A percentile compares a stretch with the other conserved stretches of the same genome.
These are phyloP conservation scores for Handroanthus guayacan DNA, from an alignment of 257 asterid species.

Conservation along the genomic window DNA sequence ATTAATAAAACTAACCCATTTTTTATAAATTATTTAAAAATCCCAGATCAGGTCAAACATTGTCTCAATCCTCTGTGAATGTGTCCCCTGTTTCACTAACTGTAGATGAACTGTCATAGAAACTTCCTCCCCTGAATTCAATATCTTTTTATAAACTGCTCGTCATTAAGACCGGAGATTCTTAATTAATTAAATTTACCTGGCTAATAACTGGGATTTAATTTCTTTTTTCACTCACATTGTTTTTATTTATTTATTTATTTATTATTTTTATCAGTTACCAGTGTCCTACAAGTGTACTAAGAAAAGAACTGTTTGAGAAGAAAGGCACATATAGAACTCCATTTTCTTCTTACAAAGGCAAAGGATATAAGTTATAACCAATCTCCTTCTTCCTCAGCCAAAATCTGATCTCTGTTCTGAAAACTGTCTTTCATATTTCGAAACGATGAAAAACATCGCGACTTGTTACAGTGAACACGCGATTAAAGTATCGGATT, in stretches of 20 bases:
- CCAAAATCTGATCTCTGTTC: neutral
- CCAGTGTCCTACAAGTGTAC: conserved; percentile 33
- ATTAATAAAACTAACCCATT: neutral
- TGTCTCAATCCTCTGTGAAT: neutral
- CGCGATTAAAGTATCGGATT: conserved; percentile 74
- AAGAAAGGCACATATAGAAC: conserved; percentile 56
- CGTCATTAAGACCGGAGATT: conserved; percentile 25
- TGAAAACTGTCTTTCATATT: neutral
- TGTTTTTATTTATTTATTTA: neutral
- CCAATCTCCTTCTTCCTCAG: neutral
- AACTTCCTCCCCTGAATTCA: conserved; percentile 21
- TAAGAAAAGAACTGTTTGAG: conserved; percentile 40
- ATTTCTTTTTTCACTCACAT: conserved; percentile 27
- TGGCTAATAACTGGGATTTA: conserved; percentile 44
- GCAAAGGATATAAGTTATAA: conserved; percentile 47
- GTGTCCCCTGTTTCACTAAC: neutral
- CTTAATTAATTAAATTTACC: conserved; percentile 47
- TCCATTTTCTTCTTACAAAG: conserved; percentile 47
- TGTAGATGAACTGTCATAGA: conserved; percentile 38
- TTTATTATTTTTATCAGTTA: conserved; percentile 46
- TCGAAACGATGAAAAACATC: conserved; percentile 64
- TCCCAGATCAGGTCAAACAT: conserved; percentile 43
- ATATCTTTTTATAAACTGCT: conserved; percentile 22
- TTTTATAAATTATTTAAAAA: conserved; percentile 8
- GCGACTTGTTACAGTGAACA: conserved; percentile 73